Conservation (phyloP, 2,329 filamentous ascomycete species). For the Aspergillus bombycis region DNA sequence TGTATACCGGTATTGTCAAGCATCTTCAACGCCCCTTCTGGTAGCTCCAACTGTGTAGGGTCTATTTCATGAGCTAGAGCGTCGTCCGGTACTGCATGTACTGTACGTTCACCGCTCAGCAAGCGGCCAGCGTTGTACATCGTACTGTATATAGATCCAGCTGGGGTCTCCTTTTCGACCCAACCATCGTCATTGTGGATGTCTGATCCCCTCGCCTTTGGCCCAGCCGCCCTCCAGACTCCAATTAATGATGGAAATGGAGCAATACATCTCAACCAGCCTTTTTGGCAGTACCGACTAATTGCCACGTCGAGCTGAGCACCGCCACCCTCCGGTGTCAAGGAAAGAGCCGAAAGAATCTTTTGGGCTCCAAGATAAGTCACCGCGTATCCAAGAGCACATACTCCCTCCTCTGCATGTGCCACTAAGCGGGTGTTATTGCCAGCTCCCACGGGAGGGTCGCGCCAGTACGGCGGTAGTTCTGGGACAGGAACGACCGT, state of each 20-base stretch:
- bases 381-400: slow-evolving; percentile 3
- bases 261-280: slow-evolving; percentile 6
- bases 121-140: neutral
- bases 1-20: neutral
- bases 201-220: neutral
- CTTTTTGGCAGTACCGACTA: neutral
- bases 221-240: neutral
- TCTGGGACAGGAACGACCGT: neutral
- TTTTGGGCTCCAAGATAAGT: slow-evolving; percentile 5
- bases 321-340: neutral
- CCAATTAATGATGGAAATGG: slow-evolving; percentile 3
- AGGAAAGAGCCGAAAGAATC: slow-evolving; percentile 1
- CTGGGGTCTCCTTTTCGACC: neutral
- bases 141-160: slow-evolving; percentile 1
- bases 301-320: slow-evolving; percentile 1
- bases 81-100: neutral
- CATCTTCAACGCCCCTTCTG: neutral
- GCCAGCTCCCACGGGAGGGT: neutral
- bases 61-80: neutral
- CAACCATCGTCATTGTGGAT: slow-evolving; percentile 6
- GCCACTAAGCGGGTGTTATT: slow-evolving; percentile 6
- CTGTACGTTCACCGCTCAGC: neutral
- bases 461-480: slow-evolving; percentile 5
- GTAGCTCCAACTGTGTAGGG: neutral
- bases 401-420: neutral